Percentiles rank a stretch among this genome's conserved stretches.
These are phyloP conservation scores for Leonotis leonurus DNA, from an alignment of 257 asterid species.

Conservation along the genomic window DNA sequence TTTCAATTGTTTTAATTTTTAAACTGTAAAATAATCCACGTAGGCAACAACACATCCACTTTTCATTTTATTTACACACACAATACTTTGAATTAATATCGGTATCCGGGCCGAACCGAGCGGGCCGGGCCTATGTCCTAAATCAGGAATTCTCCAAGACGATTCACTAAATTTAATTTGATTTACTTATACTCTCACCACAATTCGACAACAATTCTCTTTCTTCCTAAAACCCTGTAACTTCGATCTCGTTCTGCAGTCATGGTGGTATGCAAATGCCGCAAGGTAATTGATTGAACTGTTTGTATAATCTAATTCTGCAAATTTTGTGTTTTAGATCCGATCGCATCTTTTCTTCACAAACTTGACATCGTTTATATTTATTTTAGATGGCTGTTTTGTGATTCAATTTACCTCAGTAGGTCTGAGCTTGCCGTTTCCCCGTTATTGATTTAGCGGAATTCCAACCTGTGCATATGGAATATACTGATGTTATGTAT, in stretches of 20 bases:
- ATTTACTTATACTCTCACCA: not conserved
- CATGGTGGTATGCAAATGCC: constrained; percentile 99
- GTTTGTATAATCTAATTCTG: not conserved
- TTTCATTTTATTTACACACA: no score
- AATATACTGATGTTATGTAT: constrained; percentile 9
- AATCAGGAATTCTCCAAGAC: constrained; percentile 6
- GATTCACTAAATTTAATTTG: constrained; percentile 9
- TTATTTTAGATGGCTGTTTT: not conserved
- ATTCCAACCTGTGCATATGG: not conserved
- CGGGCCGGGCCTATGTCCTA: constrained; percentile 9
- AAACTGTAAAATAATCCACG: no score
- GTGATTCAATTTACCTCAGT: constrained; percentile 5
- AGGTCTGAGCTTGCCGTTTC: not conserved
- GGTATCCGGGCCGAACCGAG: no score
- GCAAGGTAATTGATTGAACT: constrained; percentile 49
- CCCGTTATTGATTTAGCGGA: not conserved
- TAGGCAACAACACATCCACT: no score
- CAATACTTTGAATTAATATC: no score
- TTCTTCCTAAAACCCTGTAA: constrained; percentile 14
- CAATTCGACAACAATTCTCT: no score
- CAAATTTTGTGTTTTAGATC: constrained; percentile 22
- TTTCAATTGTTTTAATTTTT: no score
- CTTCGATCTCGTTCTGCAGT: constrained; percentile 16
- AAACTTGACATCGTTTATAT: not conserved
- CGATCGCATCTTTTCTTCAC: constrained; percentile 22